Evolutionary conservation across 306 rosid species (phyloP), one percentile per base, ranked within the genome.

Genomic region (Citrullus amarus): DNA sequence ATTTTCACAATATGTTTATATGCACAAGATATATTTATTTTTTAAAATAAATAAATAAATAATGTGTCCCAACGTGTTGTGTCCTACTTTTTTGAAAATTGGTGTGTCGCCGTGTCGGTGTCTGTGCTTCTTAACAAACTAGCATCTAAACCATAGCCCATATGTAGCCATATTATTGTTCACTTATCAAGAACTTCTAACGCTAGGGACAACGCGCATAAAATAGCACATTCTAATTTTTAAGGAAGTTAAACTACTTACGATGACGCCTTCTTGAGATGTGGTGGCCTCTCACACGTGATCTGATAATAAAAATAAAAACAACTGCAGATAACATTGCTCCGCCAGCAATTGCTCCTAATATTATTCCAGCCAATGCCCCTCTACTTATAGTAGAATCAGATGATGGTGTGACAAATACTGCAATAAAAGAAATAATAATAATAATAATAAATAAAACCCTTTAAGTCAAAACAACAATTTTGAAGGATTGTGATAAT

Each of bases 261-360:
- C 99, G 11, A 4, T 0, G 92, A 66, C 91, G 96, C 66, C 86
- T 80, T 83, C 85, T 88, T 69, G 91, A 85, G 81, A 85, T 43
- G 18, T 1, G 88, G 68, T 17, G 76, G 59, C 82, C 79, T 79
- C 60, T 89, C 81, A 68, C 13, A 67, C 76, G 81, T 58, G 6
- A 46, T 85, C 96, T 89, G 70, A 90, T 6, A 79, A 91, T 86
- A 73, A 93, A 83, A 79, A 96, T 84, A 77, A 86, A 84, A 80
- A 89, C 88, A 78, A 91, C 38, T 43, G 90, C 91, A 67, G 98
- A 88, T 83, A 93, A 71, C 8, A 80, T 78, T 78, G 85, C 86
- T 12, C 96, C 97, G 79, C 82, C 85, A 8, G 92, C 98, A 81
- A 96, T 67, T 58, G 90, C 76, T 81, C 97, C 99, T 61, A 96